These are phyloP conservation scores for Pestalotiopsis sp. DNA, from an alignment of 2,329 filamentous ascomycete genomes.

Conservation along the genomic window DNA sequence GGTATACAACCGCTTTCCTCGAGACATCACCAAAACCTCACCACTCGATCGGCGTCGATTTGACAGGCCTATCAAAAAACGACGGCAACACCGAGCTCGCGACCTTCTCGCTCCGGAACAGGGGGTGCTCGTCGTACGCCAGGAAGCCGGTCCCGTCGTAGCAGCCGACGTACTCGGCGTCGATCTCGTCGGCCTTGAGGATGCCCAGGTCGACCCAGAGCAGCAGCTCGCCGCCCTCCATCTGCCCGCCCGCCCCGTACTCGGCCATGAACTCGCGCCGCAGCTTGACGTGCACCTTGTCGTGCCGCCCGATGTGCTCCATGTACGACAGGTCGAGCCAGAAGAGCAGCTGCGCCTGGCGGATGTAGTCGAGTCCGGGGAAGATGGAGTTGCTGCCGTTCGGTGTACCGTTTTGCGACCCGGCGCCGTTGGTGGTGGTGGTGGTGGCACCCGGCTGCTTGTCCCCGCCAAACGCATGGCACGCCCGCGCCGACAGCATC, in stretches of 20 bases:
- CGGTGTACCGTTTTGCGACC: not conserved
- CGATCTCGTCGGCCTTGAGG: conserved; percentile 2
- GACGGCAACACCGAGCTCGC: not conserved
- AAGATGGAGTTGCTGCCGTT: not conserved
- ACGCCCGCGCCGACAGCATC: conserved; percentile 1
- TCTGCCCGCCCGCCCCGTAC: not conserved
- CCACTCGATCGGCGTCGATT: not conserved
- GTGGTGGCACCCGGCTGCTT: not conserved
- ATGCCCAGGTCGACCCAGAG: conserved; percentile 3
- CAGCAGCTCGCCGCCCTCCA: conserved; percentile 2
- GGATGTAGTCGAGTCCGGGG: not conserved
- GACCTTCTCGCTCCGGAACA: not conserved
- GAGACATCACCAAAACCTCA: not conserved
- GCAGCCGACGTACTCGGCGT: conserved; percentile 4
- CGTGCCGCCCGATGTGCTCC: not conserved
- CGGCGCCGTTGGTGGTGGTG: not conserved
- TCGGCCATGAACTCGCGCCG: conserved; percentile 3
- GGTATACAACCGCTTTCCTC: not conserved
- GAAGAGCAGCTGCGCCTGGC: not conserved
- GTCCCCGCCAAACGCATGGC: not conserved
- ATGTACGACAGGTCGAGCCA: conserved; percentile 5
- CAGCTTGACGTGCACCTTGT: conserved; percentile 5
- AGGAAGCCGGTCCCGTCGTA: not conserved
- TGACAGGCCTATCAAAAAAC: not conserved
- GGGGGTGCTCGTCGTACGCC: conserved; percentile 2